These are phyloP conservation scores for Calonectria pseudoturangicola DNA, from an alignment of 2,329 filamentous ascomycete genomes.

Conservation along the genomic window DNA sequence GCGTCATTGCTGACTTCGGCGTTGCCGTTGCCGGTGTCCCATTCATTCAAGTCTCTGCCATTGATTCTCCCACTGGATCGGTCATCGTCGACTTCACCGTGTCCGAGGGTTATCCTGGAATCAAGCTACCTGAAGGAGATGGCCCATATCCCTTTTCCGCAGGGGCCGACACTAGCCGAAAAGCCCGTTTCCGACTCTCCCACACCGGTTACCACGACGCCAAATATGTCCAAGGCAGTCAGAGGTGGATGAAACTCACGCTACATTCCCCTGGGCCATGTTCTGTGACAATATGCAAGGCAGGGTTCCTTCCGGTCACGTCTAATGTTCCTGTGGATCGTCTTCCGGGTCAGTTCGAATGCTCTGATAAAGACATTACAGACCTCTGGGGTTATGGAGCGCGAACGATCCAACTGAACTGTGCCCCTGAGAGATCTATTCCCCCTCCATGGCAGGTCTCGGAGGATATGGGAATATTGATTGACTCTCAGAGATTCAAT, in stretches of 20 bases:
- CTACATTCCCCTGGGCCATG: background rate
- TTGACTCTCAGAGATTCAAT: too few species aligned
- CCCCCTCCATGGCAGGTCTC: too few species aligned
- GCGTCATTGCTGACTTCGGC: background rate
- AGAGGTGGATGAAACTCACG: background rate
- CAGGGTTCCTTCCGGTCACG: too few species aligned
- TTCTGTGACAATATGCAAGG: background rate
- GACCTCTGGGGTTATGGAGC: too few species aligned
- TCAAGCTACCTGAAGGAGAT: background rate
- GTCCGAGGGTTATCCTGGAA: slow-evolving; percentile 14
- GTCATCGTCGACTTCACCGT: slow-evolving; percentile 14
- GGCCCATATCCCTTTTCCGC: slow-evolving; percentile 14
- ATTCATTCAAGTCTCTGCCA: background rate
- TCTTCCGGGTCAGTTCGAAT: too few species aligned
- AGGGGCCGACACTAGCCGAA: slow-evolving; percentile 10
- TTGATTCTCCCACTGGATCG: background rate
- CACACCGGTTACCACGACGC: background rate
- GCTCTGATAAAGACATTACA: too few species aligned
- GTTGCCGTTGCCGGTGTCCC: background rate
- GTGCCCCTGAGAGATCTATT: too few species aligned
- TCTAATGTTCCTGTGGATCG: too few species aligned
- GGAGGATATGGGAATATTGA: too few species aligned
- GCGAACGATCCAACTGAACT: too few species aligned
- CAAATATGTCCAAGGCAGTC: slow-evolving; percentile 5
- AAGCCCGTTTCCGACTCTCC: background rate